Evolutionary conservation across 148 eudicot genomes (phyloP), one percentile per base, ranked within the genome.

Genomic region (Euryodendron excelsum): DNA sequence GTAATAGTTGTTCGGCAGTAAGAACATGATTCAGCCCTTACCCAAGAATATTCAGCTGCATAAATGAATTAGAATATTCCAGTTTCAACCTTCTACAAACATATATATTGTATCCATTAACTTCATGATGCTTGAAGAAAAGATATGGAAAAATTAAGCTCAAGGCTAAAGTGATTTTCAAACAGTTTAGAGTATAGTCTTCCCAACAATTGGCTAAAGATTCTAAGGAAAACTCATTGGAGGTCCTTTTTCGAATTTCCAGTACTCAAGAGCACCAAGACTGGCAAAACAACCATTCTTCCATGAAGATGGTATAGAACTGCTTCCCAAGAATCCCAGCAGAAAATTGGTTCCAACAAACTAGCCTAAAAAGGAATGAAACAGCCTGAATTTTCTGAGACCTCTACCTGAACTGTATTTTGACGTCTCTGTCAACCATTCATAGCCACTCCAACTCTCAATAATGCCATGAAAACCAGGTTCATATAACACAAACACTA

Each of bases 331-430:
- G 5, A n/a, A 47, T 45, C 50, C 73, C 21, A 45, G 20, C 33
- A 44, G 58, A 70, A 47, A 2, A 14, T 70, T 45, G 17, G 23
- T 17, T 66, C n/a, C 21, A 73, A 73, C n/a, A 44, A 73, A 58
- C 75, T 72, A 65, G 44, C 45, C 27, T 65, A 65, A 65, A n/a
- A 39, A 4, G 45, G 62, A 63, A 63, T 36, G 44, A 21, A 72
- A 53, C 62, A 53, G 27, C 18, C 53, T 52, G 30, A 48, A 72
- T 14, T 72, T 31, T 30, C 59, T 28, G 39, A 48, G 59, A 53
- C 28, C 31, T 11, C 75, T 33, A 53, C 48, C 2, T 1, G 27
- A 53, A 72, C 44, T 15, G 6, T 11, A 50, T 30, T 72, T 53
- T 72, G 28, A 50, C 17, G 39, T 56, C 44, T 65, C 23, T 65